Base-by-base conservation (phyloP, 192 early-diverging fungal genomes). In the Coemansia pectinata region DNA sequence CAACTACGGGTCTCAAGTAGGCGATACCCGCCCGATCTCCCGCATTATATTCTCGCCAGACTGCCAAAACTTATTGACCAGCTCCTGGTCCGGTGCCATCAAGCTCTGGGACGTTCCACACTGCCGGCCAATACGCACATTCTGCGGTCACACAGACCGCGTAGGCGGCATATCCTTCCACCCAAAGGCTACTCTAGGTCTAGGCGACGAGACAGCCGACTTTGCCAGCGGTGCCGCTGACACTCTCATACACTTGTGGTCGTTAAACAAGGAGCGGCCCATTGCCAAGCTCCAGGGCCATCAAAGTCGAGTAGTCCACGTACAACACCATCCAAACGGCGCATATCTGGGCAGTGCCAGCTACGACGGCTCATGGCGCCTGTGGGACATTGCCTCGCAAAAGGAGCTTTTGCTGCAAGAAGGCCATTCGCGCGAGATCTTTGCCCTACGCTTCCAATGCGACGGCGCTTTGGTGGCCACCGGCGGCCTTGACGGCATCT, bases 371-470 rank as follows among this genome's bases (percentile, higher is more conserved):
- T 94, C 95, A 15, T 99, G 97, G 97, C 86, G 97, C 53, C 86
- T 99, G n/a, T 99, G 95, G 95, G 97, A 99, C 76, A 85, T 91
- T 19, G 88, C 92, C 48, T 88, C 90, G 0, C 78, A 85, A 42
- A 65, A 86, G 36, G 95, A 95, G 63, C 73, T 99, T 2, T 66
- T 99, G 41, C 75, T 94, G 58, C 97, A 99, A 69, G 93, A 97
- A 69, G 97, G 97, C 12, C 97, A 99, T 77, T 92, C 95, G 15
- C 86, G 89, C 27, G 96, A 98, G 80, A 91, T 99, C 1, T 98
- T 95, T 86, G 89, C 91, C 1, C 87, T 99, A 64, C 88, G 87
- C 14, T 97, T 99, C 69, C 97, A 99, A 71, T 72, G 85, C 55
- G 97, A 99, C 73, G 96, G 96, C 8, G 87, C 94, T 9, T 77